Evolutionary conservation across 768 basidiomycete genomes (phyloP), one percentile per base, ranked within the genome.

Genomic region (Saitozyma sp.): DNA sequence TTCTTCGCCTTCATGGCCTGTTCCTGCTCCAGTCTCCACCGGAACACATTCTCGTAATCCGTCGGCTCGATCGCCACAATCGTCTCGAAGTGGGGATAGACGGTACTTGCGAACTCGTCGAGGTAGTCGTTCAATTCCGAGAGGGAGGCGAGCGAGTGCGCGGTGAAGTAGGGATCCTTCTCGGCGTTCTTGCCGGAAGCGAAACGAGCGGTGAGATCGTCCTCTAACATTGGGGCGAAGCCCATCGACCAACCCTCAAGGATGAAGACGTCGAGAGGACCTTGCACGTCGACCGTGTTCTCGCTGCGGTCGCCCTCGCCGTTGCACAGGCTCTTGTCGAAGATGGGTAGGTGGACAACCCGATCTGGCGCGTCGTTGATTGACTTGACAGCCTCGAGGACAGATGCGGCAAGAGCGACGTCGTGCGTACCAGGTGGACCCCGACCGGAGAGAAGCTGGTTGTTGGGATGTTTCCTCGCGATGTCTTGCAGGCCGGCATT

Each of bases 221-320:
- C n/a, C 20, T 60, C n/a, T 1, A 57, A 39, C 4, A 73, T 37
- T 0, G 71, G 53, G n/a, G 42, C 52, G 51, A 73, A 73, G 0
- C 95, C 94, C 19, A 89, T 86, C 78, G 89, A 92, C 95, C 95
- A 99, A 8, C 95, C 95, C 81, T 99, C 95, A 53, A 99, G 81
- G 51, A 99, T 84, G 52, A 98, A 88, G 10, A 97, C 81, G 73
- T 99, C 91, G 5, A 89, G 63, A 0, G 84, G 84, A 73, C 82
- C 73, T 65, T 81, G 42, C 9, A 92, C 81, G 2, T 81, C 66
- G 0, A 78, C 73, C 16, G 85, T 84, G 42, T 81, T 71, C 68
- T 81, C 80, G 43, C 82, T 80, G 0, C 95, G 87, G 78, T 97
- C 95, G 0, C 95, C 95, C 79, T 90, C 84, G 2, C 95, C 95